Conservation (phyloP, 495 filamentous ascomycete species). For the Lasiosphaeria miniovina region DNA sequence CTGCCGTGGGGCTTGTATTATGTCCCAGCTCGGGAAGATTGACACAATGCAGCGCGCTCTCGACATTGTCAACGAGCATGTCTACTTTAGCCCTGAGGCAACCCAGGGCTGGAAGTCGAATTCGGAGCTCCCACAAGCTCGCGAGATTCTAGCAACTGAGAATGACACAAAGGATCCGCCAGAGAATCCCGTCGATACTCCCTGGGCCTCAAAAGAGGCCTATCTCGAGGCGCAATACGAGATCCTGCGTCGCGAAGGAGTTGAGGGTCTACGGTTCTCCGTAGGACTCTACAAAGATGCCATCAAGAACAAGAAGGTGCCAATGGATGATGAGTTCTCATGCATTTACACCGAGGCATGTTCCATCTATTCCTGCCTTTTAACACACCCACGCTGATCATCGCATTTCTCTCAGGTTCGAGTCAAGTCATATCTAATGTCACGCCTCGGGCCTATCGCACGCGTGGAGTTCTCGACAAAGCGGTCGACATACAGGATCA, state of each 20-base stretch:
- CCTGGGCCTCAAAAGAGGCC: conserved; percentile 42
- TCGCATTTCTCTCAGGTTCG: conserved; percentile 53
- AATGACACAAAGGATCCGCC: conserved; percentile 35
- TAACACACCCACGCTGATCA: background rate
- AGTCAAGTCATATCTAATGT: conserved; percentile 60
- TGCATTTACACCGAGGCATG: conserved; percentile 74
- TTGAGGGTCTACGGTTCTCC: conserved; percentile 57
- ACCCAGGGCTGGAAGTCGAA: conserved; percentile 34
- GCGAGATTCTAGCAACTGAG: conserved; percentile 35
- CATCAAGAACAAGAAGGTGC: conserved; percentile 40
- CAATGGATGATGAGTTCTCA: conserved; percentile 54
- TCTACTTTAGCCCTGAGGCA: background rate
- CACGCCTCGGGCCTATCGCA: conserved; percentile 59
- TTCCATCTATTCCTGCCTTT: background rate
- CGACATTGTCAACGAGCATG: background rate
- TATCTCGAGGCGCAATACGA: conserved; percentile 65
- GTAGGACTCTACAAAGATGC: conserved; percentile 40
- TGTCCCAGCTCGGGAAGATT: too few species aligned
- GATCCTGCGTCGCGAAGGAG: conserved; percentile 62
- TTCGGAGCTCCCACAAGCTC: conserved; percentile 44
- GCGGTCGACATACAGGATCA: conserved; percentile 64
- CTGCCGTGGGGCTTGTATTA: too few species aligned
- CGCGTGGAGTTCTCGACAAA: conserved; percentile 69
- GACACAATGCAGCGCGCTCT: conserved; percentile 12
- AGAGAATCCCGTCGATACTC: conserved; percentile 35